These are phyloP conservation scores for Aquilaria malaccensis DNA, from an alignment of 345 rosid species.

Conservation along the genomic window DNA sequence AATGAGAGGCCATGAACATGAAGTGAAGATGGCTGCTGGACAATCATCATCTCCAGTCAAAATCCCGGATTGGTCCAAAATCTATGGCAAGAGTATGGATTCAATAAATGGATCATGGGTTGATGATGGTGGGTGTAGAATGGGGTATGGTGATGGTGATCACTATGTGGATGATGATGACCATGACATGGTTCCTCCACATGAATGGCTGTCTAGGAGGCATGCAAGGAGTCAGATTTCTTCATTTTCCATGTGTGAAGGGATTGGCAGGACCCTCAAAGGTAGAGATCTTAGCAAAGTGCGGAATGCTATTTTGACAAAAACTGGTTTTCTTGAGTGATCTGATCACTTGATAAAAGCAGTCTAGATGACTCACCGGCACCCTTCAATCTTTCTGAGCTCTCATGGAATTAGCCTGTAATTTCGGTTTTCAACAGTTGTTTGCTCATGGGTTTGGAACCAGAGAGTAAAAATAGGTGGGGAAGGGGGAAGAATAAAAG, in stretches of 20 bases:
- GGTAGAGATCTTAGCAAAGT: constrained; percentile 97
- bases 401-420: constrained; percentile 2
- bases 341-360: neutral
- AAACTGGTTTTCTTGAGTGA: constrained; percentile 88
- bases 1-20: constrained; percentile 19
- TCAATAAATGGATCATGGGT: constrained; percentile 18
- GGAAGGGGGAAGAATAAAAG: too few relatives aligned
- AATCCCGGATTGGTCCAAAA: constrained; percentile 93
- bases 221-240: constrained; percentile 74
- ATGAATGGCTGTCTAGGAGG: constrained; percentile 91
- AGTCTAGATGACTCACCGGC: constrained; percentile 2
- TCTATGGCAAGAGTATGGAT: constrained; percentile 43
- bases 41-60: constrained; percentile 78
- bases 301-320: constrained; percentile 78
- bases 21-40: constrained; percentile 14
- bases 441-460: too few relatives aligned
- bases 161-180: constrained; percentile 27
- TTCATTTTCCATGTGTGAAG: constrained; percentile 87
- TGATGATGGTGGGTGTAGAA: constrained; percentile 15
- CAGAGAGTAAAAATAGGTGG: too few relatives aligned
- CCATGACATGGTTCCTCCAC: constrained; percentile 72
- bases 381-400: neutral
- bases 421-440: constrained; percentile 1
- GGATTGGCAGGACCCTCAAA: constrained; percentile 89
- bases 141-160: constrained; percentile 4